Evolutionary conservation across 2,329 filamentous ascomycete species (phyloP), one percentile per base, ranked within the genome.

Genomic region (Ascochyta koolunga): DNA sequence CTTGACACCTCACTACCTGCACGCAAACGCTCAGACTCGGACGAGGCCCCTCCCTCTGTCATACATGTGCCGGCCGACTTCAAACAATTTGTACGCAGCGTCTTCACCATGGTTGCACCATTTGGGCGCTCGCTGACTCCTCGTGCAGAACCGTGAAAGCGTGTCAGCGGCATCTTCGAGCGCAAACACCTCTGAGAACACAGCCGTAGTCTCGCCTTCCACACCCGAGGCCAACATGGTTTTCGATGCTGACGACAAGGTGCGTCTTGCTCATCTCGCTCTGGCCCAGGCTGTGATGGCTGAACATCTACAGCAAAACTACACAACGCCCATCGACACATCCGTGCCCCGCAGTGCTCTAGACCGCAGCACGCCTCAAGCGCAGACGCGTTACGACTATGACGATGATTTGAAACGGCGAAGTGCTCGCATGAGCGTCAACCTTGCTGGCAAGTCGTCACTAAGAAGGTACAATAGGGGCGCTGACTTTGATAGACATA

Each of bases 31-130:
- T 88, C 72, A 78, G 86, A 70, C 47, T 83, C 83, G 21, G 87
- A 86, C 57, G 91, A 96, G 61, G 91, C 93, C 62, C 88, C 91
- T 21, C 83, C 91, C 47, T 97, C 93, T 1, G 93, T 96, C 49
- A 96, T 97, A 63, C 93, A 96, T 79, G 91, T 90, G 15, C 92
- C 93, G 0, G 83, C 91, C 60, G 90, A 89, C 58, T 97, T 95
- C 74, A 83, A 86, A 50, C 85, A 85, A 64, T 96, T 95, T 84
- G 90, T 95, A 61, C 55, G 70, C 62, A 37, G 54, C 39, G 39
- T 49, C 16, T 54, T 43, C 38, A 40, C 56, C 67, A 49, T 58
- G 61, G 69, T 65, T 64, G 63, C 63, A 73, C 64, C 36, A 55
- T 54, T 59, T 67, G 58, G 61, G 48, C 27, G 31, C 31, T n/a